phyloP scores from a whole-genome alignment of 2,329 filamentous ascomycete species.

The Trichophyton benhamiae region DNA sequence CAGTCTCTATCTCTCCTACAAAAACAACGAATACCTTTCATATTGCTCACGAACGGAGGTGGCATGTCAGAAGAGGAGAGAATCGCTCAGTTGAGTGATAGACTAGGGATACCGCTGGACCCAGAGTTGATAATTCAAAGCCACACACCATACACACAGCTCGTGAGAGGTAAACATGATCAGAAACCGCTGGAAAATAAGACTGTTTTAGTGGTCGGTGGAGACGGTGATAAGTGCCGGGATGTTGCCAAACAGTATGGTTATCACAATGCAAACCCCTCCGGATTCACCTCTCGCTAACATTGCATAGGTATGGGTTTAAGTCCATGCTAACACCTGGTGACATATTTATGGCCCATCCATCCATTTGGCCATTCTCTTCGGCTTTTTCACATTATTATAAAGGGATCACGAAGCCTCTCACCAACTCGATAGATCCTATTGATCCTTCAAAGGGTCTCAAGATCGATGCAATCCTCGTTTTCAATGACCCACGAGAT shows the following conservation, averaged over 20 bases:
- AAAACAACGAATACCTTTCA: slow-evolving; percentile 68
- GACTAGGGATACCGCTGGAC: slow-evolving; percentile 52
- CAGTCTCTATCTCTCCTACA: slow-evolving; percentile 63
- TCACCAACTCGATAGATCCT: slow-evolving; percentile 26
- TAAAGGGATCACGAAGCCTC: slow-evolving; percentile 31
- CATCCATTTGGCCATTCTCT: slow-evolving; percentile 73
- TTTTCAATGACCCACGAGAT: slow-evolving; percentile 92
- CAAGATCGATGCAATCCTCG: slow-evolving; percentile 79
- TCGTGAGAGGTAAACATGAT: slow-evolving; percentile 48
- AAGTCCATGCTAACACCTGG: slow-evolving; percentile 70
- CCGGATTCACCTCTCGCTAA: not conserved
- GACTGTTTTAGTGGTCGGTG: slow-evolving; percentile 64
- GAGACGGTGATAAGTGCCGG: slow-evolving; percentile 54
- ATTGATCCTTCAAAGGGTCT: slow-evolving; percentile 41
- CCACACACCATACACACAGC: slow-evolving; percentile 74
- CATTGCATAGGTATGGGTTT: slow-evolving; percentile 52
- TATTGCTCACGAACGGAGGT: slow-evolving; percentile 90
- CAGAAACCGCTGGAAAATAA: slow-evolving; percentile 45
- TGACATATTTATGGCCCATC: slow-evolving; percentile 65
- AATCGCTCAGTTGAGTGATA: slow-evolving; percentile 55
- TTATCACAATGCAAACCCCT: not conserved
- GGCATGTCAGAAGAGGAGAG: slow-evolving; percentile 68
- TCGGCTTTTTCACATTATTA: slow-evolving; percentile 53
- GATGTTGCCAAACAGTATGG: slow-evolving; percentile 55
- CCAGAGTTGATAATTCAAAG: slow-evolving; percentile 69